Percentiles rank a stretch among this genome's conserved stretches.
These are phyloP conservation scores for Venturia pyrina DNA, from an alignment of 2,329 filamentous ascomycete genomes.

Conservation along the genomic window DNA sequence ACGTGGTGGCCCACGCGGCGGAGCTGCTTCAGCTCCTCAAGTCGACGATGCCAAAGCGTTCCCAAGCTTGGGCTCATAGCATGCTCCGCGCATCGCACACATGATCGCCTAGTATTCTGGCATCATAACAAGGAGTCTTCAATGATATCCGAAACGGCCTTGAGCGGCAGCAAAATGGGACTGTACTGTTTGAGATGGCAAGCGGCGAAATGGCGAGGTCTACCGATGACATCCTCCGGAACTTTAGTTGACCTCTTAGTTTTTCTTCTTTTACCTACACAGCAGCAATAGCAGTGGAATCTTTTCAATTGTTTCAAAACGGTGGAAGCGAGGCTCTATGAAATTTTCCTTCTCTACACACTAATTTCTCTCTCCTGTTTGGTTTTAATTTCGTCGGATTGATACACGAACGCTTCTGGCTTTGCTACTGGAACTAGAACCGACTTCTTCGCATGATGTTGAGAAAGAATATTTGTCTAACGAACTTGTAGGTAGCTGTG, in stretches of 20 bases:
- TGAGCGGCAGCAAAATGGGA: background rate
- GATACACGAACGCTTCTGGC: background rate
- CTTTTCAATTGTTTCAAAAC: background rate
- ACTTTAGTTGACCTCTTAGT: background rate
- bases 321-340: background rate
- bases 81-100: constrained; percentile 1
- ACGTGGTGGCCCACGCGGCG: constrained; percentile 26
- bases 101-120: background rate
- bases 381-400: background rate
- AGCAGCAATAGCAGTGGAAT: background rate
- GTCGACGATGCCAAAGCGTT: constrained; percentile 42
- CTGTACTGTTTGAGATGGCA: background rate
- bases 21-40: constrained; percentile 35
- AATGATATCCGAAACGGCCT: constrained; percentile 4
- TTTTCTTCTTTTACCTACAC: background rate
- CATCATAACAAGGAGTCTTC: background rate
- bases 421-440: no score
- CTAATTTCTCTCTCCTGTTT: background rate
- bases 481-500: background rate
- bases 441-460: no score
- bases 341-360: background rate
- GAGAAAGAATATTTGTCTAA: background rate
- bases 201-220: background rate
- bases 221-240: background rate
- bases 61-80: constrained; percentile 41